Percentiles rank a stretch among this genome's conserved stretches.
Evolutionary conservation across 331 rosid species (phyloP).

Genomic region (Pyrus hybrid): DNA sequence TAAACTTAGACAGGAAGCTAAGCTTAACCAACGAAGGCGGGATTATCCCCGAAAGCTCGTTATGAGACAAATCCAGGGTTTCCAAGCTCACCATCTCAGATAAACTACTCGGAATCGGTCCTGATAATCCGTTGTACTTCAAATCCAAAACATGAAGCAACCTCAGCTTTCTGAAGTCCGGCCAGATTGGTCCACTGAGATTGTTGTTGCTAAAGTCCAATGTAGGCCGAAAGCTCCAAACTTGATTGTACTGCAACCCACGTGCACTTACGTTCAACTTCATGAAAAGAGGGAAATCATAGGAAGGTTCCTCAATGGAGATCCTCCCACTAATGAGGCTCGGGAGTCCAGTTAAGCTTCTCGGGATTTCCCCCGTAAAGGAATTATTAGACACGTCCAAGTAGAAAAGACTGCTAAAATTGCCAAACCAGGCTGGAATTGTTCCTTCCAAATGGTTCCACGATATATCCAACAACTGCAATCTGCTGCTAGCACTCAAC

Average conservation of each 20-base stretch:
- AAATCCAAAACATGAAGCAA: too few species aligned
- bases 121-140: too few species aligned
- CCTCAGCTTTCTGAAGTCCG: too few species aligned
- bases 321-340: slow-evolving; percentile 7
- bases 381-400: slow-evolving; percentile 27
- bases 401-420: slow-evolving; percentile 13
- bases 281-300: too few species aligned
- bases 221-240: too few species aligned
- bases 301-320: too few species aligned
- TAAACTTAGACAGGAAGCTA: slow-evolving; percentile 22
- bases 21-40: slow-evolving; percentile 18
- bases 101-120: slow-evolving; percentile 10
- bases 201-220: too few species aligned
- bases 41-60: slow-evolving; percentile 19
- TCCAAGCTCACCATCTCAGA: slow-evolving; percentile 24
- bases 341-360: slow-evolving; percentile 4
- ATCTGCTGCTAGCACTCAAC: slow-evolving; percentile 3
- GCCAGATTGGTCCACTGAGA: too few species aligned
- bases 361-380: slow-evolving; percentile 22
- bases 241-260: too few species aligned
- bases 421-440: slow-evolving; percentile 22
- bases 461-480: slow-evolving; percentile 28
- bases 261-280: too few species aligned
- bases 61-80: slow-evolving; percentile 17
- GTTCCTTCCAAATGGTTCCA: slow-evolving; percentile 19